Base-by-base conservation (phyloP, 176 grass and related monocot genomes). In the Tillandsia leiboldiana region DNA sequence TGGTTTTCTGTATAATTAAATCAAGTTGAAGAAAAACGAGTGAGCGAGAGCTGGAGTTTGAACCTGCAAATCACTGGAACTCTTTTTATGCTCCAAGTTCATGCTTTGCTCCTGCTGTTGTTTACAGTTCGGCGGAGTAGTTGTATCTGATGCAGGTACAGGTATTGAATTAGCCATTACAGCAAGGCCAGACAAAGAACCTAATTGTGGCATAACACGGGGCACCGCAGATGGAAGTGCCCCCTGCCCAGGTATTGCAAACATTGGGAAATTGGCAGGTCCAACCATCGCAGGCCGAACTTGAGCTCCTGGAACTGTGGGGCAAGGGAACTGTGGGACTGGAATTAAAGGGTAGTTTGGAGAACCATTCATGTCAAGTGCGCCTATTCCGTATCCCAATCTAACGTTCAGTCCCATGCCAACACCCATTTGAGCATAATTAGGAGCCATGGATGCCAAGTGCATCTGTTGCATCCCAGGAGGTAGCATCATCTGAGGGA, bases 391-490 rank as follows among this genome's bases (percentile, higher is more conserved):
- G 15, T 84, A 84, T n/a, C 86, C 81, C 64, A 42, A 42, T 42
- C 33, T 42, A 42, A 42, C 4, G 33, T 42, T 42, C 33, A 87
- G 61, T 50, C 88, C 80, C 84, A 86, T 65, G 24, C 61, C 57
- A 63, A 66, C 51, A 72, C 77, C 73, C 14, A 80, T 71, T 75
- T 77, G 88, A 51, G 88, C 33, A 42, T 42, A 68, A 67, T 81
- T 79, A 67, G 77, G 77, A 56, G 81, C 74, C 64, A 84, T 73
- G 5, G 27, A 47, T 49, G 81, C 64, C 5, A 73, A 64, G 57
- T 80, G 83, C 75, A 91, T 18, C 17, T 87, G 88, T 51, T 91
- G 88, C 83, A 87, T 81, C 13, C 71, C 72, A 66, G 73, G 59
- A 47, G 74, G 83, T 9, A 79, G 54, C 67, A 84, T 62, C 81